A percentile compares a stretch with the other conserved stretches of the same genome.
Conservation (phyloP, 257 asterid genomes). For the Cordia subcordata region DNA sequence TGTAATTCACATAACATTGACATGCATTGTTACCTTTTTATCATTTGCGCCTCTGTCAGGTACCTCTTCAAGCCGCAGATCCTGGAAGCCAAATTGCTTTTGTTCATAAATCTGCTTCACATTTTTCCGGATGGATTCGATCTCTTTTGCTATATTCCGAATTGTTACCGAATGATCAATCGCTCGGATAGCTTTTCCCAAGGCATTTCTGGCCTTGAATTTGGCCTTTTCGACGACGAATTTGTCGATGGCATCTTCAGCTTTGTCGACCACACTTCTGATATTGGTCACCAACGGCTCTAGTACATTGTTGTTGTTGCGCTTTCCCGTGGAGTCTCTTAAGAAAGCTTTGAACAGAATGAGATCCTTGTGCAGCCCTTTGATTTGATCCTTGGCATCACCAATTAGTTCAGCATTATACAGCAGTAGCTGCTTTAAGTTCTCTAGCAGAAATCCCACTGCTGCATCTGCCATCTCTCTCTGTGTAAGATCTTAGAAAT, state of each 20-base stretch:
- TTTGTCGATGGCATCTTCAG: conserved; percentile 28
- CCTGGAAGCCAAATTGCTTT: background rate
- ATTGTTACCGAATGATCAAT: conserved; percentile 39
- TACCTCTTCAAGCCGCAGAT: background rate
- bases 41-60: background rate
- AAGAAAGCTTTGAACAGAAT: conserved; percentile 39
- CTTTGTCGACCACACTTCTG: conserved; percentile 13
- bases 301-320: conserved; percentile 27
- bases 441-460: conserved; percentile 44
- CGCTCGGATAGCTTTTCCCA: conserved; percentile 33
- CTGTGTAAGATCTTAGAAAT: too few relatives aligned
- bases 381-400: conserved; percentile 20
- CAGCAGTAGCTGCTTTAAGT: conserved; percentile 34
- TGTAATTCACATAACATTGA: background rate
- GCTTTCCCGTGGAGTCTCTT: conserved; percentile 34
- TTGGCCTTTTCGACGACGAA: conserved; percentile 22
- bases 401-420: background rate
- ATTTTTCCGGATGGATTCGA: conserved; percentile 4
- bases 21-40: background rate
- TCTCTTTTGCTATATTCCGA: conserved; percentile 23
- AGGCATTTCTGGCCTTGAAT: conserved; percentile 53
- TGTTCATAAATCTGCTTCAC: background rate
- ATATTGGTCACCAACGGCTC: conserved; percentile 10
- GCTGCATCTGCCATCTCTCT: conserved; percentile 31
- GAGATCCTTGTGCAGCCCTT: conserved; percentile 35